Evolutionary conservation across 306 rosid species (phyloP).

Genomic region (Malus sieversii): DNA sequence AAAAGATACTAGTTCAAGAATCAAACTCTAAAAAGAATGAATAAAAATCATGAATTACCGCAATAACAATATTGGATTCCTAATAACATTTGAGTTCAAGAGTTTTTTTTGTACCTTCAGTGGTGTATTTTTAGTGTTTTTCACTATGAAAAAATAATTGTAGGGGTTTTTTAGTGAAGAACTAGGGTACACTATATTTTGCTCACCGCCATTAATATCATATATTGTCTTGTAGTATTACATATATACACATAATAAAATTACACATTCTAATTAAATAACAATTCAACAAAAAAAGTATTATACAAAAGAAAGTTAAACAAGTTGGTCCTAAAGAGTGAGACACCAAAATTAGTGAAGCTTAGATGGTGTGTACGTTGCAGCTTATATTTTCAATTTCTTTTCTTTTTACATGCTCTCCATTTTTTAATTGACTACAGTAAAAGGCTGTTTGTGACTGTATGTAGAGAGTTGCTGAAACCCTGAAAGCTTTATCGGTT

Average conservation of each 20-base stretch:
- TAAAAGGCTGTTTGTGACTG: slow-evolving; percentile 67
- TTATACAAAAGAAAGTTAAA: neutral
- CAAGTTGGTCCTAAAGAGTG: neutral
- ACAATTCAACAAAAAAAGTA: neutral
- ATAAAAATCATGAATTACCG: neutral
- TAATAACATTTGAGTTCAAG: neutral
- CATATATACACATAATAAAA: neutral
- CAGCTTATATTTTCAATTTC: neutral
- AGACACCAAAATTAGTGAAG: neutral
- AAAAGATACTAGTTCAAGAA: neutral
- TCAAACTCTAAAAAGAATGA: neutral
- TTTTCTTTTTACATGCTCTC: neutral
- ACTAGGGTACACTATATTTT: too few relatives aligned
- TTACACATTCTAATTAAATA: too few relatives aligned
- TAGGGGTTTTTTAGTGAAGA: too few relatives aligned
- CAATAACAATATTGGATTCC: neutral
- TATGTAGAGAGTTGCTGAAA: slow-evolving; percentile 49
- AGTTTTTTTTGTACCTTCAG: neutral
- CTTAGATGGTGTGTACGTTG: neutral
- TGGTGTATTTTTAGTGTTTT: neutral
- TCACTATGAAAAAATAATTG: too few relatives aligned
- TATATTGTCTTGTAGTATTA: too few relatives aligned
- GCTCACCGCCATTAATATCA: neutral
- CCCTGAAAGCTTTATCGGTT: slow-evolving; percentile 64
- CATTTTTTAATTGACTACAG: slow-evolving; percentile 24